Base-by-base conservation (phyloP, 306 rosid genomes). In the Styphnolobium japonicum region DNA sequence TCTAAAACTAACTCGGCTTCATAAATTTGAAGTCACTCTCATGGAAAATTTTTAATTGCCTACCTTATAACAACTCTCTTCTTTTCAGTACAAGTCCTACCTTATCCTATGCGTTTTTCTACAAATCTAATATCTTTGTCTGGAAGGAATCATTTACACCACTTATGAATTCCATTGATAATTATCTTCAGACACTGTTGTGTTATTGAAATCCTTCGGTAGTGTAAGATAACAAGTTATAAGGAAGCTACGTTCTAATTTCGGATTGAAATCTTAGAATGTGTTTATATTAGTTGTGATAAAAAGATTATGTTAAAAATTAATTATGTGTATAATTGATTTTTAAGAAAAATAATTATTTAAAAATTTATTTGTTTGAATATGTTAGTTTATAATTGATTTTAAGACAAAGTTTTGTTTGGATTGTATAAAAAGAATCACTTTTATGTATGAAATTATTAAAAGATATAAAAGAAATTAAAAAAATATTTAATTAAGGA, bases 1-100 rank as follows among this genome's bases (percentile, higher is more conserved):
- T 62, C 65, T 2, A 25, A 63, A 19, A 46, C 74, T 16, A 65
- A 82, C 8, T 60, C 71, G 5, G 76, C 25, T 79, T 58, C 37
- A 33, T 34, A 58, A 68, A 33, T 56, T 60, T 51, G 42, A 79
- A 63, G 85, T 51, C 76, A 3, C 23, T 73, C 31, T 68, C 81
- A 11, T 65, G 34, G 21, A 68, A 10, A 3, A 19, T 42, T 67
- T n/a, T 79, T 43, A 8, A 45, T 18, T 57, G 51, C 64, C 55
- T 57, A 23, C 63, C 57, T 19, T 23, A 2, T 67, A 81, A 79
- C 75, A 19, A 43, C 52, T 53, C 80, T 34, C 46, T 69, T 36
- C 43, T 31, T 69, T 65, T 66, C 61, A n/a, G n/a, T 61, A 49
- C 77, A 60, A 49, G 63, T 33, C 56, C 42, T 55, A 2, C 11